Evolutionary conservation across 2,329 filamentous ascomycete species (phyloP).

Genomic region (Botrytis galanthina): DNA sequence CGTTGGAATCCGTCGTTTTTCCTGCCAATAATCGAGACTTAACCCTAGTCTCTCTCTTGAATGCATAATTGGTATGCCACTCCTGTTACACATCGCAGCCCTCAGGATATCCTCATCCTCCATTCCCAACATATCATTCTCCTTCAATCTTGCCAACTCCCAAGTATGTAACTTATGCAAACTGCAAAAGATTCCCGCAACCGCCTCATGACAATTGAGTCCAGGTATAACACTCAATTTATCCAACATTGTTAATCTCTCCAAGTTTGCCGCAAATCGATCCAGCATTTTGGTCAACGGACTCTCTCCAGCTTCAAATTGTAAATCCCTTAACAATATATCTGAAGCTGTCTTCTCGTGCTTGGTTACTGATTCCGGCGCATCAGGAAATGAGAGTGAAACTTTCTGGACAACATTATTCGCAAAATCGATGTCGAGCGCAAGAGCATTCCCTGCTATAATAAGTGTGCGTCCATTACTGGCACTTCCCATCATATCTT

Average conservation of each 20-base stretch:
- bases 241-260: slow-evolving; percentile 66
- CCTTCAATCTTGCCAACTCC: slow-evolving; percentile 60
- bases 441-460: slow-evolving; percentile 60
- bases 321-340: slow-evolving; percentile 65
- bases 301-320: slow-evolving; percentile 55
- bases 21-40: slow-evolving; percentile 75
- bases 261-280: slow-evolving; percentile 68
- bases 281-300: slow-evolving; percentile 69
- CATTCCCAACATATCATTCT: slow-evolving; percentile 45
- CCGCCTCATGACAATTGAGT: slow-evolving; percentile 74
- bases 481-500: slow-evolving; percentile 48
- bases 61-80: slow-evolving; percentile 72
- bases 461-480: slow-evolving; percentile 55
- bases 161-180: slow-evolving; percentile 67
- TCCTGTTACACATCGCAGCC: slow-evolving; percentile 59
- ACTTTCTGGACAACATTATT: slow-evolving; percentile 63
- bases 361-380: slow-evolving; percentile 55
- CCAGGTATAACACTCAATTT: slow-evolving; percentile 66
- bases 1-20: slow-evolving; percentile 50
- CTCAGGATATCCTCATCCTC: slow-evolving; percentile 42
- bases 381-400: slow-evolving; percentile 60
- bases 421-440: slow-evolving; percentile 59
- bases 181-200: slow-evolving; percentile 70
- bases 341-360: slow-evolving; percentile 61
- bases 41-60: slow-evolving; percentile 64